Percentiles rank a stretch among this genome's conserved stretches.
Conservation (phyloP, 2,329 filamentous ascomycete species). For the Trichothecium roseum region DNA sequence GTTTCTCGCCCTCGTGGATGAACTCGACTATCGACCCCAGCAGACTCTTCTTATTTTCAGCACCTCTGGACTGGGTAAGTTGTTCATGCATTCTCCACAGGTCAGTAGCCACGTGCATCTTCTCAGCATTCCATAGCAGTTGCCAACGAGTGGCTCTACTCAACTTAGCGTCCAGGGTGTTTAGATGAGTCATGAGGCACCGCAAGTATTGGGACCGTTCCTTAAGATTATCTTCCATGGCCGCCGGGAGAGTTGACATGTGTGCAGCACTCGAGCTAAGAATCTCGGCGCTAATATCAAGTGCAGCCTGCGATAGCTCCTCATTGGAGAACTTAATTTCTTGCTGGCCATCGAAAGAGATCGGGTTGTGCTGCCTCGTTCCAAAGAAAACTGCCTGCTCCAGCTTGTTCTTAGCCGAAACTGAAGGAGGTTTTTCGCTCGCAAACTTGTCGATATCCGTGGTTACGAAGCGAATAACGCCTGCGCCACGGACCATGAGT, state of each 20-base stretch:
- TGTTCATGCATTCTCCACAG: conserved; percentile 76
- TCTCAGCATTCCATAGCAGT: conserved; percentile 83
- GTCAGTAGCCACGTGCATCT: conserved; percentile 66
- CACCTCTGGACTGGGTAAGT: conserved; percentile 48
- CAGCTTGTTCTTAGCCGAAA: conserved; percentile 80
- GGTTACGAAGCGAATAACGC: conserved; percentile 48
- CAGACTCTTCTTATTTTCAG: conserved; percentile 56
- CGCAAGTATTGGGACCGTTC: conserved; percentile 63
- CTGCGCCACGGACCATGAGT: conserved; percentile 52
- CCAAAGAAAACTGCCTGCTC: conserved; percentile 95
- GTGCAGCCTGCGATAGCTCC: conserved; percentile 67
- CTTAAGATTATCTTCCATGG: conserved; percentile 71
- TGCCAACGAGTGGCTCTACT: conserved; percentile 64
- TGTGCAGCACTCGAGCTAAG: conserved; percentile 66
- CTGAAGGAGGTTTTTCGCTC: conserved; percentile 44
- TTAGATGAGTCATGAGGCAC: conserved; percentile 63
- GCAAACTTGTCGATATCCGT: conserved; percentile 50
- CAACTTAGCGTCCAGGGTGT: conserved; percentile 53
- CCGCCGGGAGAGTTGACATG: conserved; percentile 61
- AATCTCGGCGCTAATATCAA: conserved; percentile 72
- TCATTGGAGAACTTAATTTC: conserved; percentile 55
- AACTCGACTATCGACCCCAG: conserved; percentile 65
- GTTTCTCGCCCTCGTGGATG: conserved; percentile 68
- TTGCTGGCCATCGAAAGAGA: conserved; percentile 66
- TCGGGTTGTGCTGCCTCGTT: conserved; percentile 67